Evolutionary conservation across 2,329 filamentous ascomycete genomes (phyloP).

Genomic region (Alternaria sp.): DNA sequence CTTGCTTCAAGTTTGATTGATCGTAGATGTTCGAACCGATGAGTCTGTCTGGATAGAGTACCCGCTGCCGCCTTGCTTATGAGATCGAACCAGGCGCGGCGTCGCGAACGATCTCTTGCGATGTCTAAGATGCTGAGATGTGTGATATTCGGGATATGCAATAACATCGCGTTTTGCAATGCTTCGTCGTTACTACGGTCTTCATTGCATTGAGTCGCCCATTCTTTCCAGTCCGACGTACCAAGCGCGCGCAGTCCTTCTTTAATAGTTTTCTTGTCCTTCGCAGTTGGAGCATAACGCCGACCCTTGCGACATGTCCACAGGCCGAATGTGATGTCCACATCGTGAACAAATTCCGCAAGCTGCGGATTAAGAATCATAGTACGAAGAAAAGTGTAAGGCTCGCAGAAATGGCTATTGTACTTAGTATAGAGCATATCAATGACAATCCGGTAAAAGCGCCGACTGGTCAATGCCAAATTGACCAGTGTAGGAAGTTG

Average conservation of each 20-base stretch:
- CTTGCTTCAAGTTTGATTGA: constrained; percentile 25
- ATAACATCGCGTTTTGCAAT: constrained; percentile 33
- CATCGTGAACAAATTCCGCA: constrained; percentile 25
- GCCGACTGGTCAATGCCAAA: constrained; percentile 33
- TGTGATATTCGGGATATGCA: constrained; percentile 34
- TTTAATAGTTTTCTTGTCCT: constrained; percentile 40
- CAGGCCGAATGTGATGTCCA: constrained; percentile 23
- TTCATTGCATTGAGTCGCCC: constrained; percentile 34
- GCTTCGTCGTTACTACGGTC: constrained; percentile 20
- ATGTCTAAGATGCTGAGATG: constrained; percentile 4
- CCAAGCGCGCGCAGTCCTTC: constrained; percentile 28
- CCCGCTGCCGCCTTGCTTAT: constrained; percentile 26
- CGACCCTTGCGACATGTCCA: constrained; percentile 1
- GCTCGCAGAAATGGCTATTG: constrained; percentile 32
- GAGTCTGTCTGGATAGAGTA: constrained; percentile 19
- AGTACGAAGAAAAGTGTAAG: constrained; percentile 41
- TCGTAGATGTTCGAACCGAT: constrained; percentile 28
- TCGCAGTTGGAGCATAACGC: constrained; percentile 27
- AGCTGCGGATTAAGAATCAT: constrained; percentile 28
- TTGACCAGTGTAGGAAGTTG: constrained; percentile 28
- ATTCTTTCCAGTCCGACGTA: constrained; percentile 37
- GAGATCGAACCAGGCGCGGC: constrained; percentile 31
- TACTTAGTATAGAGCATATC: constrained; percentile 32
- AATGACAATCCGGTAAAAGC: constrained; percentile 32
- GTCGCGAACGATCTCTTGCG: background rate